phyloP scores from a whole-genome alignment of 2,329 filamentous ascomycete genomes.

The Lachnellula arida region DNA sequence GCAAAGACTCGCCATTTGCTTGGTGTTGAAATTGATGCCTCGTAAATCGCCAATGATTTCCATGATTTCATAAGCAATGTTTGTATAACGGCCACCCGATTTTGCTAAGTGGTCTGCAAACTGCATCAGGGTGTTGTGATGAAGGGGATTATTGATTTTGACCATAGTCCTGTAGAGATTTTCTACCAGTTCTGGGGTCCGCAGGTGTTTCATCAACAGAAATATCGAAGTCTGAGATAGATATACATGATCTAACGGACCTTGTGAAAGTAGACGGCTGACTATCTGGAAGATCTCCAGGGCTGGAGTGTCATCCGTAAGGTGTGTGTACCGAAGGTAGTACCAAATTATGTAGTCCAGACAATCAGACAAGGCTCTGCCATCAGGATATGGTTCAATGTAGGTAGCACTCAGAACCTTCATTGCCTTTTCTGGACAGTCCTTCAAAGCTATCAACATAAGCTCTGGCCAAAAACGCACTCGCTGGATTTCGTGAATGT shows the following conservation, averaged over 20 bases:
- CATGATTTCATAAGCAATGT: conserved; percentile 41
- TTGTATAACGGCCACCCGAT: conserved; percentile 37
- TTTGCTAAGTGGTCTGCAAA: conserved; percentile 37
- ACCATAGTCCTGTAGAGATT: conserved; percentile 20
- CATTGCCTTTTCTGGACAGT: conserved; percentile 17
- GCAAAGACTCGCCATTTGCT: conserved; percentile 49
- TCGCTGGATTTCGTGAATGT: not conserved
- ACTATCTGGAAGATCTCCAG: conserved; percentile 4
- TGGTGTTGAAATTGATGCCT: conserved; percentile 41
- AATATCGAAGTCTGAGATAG: conserved; percentile 20
- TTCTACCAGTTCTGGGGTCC: conserved; percentile 6
- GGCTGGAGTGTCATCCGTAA: not conserved
- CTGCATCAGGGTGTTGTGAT: conserved; percentile 24
- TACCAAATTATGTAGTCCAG: conserved; percentile 23
- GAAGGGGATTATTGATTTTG: conserved; percentile 15
- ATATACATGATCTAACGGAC: conserved; percentile 12
- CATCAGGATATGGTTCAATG: conserved; percentile 17
- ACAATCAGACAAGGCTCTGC: conserved; percentile 16
- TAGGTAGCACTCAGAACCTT: conserved; percentile 23
- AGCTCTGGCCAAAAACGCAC: conserved; percentile 18
- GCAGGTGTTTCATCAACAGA: conserved; percentile 17
- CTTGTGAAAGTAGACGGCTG: not conserved
- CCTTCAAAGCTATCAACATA: conserved; percentile 16
- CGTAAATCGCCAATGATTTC: conserved; percentile 33
- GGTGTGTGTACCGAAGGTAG: conserved; percentile 8